A percentile compares a stretch with the other conserved stretches of the same genome.
phyloP scores from a whole-genome alignment of 306 rosid genomes.

The Prunus armeniaca region DNA sequence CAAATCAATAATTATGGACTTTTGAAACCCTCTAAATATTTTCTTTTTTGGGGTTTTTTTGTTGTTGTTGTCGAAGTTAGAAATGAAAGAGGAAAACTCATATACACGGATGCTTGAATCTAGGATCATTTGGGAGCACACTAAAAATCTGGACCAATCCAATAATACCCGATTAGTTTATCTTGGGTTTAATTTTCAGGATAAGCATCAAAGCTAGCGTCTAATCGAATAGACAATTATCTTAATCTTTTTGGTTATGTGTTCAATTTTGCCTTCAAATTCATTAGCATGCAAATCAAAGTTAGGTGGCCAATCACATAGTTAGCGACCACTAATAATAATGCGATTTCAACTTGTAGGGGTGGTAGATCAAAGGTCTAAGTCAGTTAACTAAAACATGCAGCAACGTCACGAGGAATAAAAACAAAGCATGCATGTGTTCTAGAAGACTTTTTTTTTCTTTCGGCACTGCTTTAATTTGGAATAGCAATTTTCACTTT shows the following conservation, averaged over 20 bases:
- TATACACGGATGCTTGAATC: too few species aligned
- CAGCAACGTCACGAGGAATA: conserved; percentile 7
- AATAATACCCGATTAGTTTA: too few species aligned
- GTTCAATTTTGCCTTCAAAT: conserved; percentile 17
- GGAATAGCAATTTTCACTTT: neutral
- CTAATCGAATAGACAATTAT: conserved; percentile 14
- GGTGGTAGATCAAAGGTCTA: conserved; percentile 38
- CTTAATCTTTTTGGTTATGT: neutral
- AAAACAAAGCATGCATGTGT: neutral
- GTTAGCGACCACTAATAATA: conserved; percentile 48
- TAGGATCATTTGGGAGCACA: too few species aligned
- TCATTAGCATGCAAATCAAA: conserved; percentile 29
- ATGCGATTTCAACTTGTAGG: conserved; percentile 35
- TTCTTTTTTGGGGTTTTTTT: neutral
- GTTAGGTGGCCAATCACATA: conserved; percentile 61
- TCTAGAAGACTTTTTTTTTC: neutral
- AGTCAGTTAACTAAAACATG: conserved; percentile 20
- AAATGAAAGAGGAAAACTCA: too few species aligned
- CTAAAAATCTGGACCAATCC: too few species aligned
- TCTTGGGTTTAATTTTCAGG: neutral
- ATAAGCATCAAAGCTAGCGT: neutral
- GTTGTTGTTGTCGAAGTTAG: too few species aligned
- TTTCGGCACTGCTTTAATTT: neutral
- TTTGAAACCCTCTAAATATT: neutral
- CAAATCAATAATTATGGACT: conserved; percentile 2